A percentile compares a stretch with the other conserved stretches of the same genome.
These are phyloP conservation scores for Ophiostoma triangulosporum DNA, from an alignment of 2,329 filamentous ascomycete genomes.

Conservation along the genomic window DNA sequence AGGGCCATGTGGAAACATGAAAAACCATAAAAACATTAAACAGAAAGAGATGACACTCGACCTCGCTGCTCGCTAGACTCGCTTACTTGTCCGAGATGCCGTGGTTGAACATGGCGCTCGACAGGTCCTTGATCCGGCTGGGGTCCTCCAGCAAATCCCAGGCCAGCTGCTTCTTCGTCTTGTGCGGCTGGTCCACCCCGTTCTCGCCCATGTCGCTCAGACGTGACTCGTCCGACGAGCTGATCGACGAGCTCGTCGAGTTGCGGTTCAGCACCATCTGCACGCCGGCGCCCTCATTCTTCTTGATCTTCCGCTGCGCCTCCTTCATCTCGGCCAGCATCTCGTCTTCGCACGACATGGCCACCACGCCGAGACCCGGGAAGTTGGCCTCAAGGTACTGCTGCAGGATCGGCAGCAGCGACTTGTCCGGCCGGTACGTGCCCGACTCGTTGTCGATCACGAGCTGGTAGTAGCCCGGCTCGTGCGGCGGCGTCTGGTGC, in stretches of 20 bases:
- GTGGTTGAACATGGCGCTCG: conserved; percentile 5
- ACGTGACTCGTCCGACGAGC: conserved; percentile 38
- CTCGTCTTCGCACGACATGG: conserved; percentile 67
- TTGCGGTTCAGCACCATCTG: conserved; percentile 45
- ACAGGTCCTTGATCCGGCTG: conserved; percentile 25
- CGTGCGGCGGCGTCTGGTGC: conserved; percentile 26
- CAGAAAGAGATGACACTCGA: no score
- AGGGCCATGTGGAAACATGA: background rate
- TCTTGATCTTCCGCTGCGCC: conserved; percentile 61
- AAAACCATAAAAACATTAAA: background rate
- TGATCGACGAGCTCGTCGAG: conserved; percentile 33
- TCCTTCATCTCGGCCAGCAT: conserved; percentile 62
- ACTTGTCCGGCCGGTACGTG: conserved; percentile 78
- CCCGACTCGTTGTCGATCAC: conserved; percentile 92
- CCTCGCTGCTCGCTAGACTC: no score
- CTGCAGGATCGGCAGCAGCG: conserved; percentile 57
- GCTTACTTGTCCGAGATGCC: background rate
- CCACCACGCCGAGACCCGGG: conserved; percentile 60
- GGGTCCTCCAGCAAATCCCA: conserved; percentile 39
- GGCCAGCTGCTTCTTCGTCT: conserved; percentile 39
- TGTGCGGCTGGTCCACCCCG: background rate
- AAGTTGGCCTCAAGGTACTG: conserved; percentile 59
- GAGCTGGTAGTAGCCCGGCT: conserved; percentile 59
- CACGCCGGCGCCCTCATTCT: conserved; percentile 37
- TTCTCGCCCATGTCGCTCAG: conserved; percentile 18